phyloP scores from a whole-genome alignment of 306 rosid species.

The Herpetospermum pedunculosum region DNA sequence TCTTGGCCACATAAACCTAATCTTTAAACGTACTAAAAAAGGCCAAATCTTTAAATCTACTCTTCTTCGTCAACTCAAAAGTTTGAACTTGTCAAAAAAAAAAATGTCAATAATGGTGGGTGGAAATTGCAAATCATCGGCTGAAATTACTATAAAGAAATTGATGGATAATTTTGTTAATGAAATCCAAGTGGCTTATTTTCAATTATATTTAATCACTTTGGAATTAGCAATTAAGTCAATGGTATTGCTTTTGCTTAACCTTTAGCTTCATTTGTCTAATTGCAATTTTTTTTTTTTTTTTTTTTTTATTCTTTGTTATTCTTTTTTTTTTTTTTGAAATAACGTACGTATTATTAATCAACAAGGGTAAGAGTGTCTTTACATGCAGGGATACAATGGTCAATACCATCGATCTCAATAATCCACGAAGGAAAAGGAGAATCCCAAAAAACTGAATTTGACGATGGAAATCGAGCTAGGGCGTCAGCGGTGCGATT shows the following conservation, averaged over 20 bases:
- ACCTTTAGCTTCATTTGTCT: neutral
- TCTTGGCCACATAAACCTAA: neutral
- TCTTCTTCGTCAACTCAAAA: neutral
- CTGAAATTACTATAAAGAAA: slow-evolving; percentile 3
- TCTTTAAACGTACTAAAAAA: neutral
- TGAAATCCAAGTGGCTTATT: neutral
- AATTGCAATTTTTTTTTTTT: too few relatives aligned
- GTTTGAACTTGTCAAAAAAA: neutral
- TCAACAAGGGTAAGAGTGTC: too few relatives aligned
- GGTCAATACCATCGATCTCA: too few relatives aligned
- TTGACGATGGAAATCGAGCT: too few relatives aligned
- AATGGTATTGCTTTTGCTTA: neutral
- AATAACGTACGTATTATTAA: too few relatives aligned
- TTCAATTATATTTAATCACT: neutral
- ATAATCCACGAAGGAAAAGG: too few relatives aligned
- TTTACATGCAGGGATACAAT: too few relatives aligned
- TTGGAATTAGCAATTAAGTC: neutral
- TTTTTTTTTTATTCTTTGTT: too few relatives aligned
- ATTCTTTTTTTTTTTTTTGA: too few relatives aligned
- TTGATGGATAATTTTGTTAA: neutral
- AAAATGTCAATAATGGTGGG: neutral
- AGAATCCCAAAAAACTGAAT: too few relatives aligned
- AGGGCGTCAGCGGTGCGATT: too few relatives aligned
- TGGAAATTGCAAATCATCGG: slow-evolving; percentile 3
- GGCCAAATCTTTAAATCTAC: neutral